Percentiles rank a stretch among this genome's conserved stretches.
phyloP scores from a whole-genome alignment of 257 asterid species.

The Solanum etuberosum region DNA sequence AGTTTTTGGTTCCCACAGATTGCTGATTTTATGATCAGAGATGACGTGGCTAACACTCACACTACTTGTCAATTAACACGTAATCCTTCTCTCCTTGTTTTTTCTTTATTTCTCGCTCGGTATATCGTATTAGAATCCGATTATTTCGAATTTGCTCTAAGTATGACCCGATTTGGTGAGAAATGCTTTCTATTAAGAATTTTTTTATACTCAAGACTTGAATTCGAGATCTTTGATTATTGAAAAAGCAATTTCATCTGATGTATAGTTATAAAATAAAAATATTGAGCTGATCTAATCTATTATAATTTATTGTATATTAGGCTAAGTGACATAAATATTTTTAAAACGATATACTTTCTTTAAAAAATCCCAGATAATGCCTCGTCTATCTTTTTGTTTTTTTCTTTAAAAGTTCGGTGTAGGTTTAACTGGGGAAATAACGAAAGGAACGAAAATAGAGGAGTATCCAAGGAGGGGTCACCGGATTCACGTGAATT shows the following conservation, averaged over 20 bases:
- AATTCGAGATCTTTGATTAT: fast-evolving
- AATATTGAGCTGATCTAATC: too few species aligned
- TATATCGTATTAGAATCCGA: fast-evolving
- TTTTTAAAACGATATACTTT: neutral
- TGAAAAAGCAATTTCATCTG: too few species aligned
- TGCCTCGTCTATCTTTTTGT: neutral
- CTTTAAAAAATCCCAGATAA: neutral
- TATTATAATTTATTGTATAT: too few species aligned
- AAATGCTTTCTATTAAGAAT: too few species aligned
- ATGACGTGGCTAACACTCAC: neutral
- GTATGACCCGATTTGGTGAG: fast-evolving
- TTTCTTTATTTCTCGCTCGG: fast-evolving
- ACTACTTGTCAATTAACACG: neutral
- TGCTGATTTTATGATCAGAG: neutral
- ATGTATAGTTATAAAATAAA: too few species aligned
- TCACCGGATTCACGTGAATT: too few species aligned
- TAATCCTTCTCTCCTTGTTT: neutral
- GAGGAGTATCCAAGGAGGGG: too few species aligned
- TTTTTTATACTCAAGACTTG: fast-evolving
- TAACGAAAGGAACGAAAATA: neutral
- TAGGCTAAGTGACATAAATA: neutral
- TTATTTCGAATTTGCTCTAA: fast-evolving
- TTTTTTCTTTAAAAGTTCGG: neutral
- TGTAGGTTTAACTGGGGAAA: neutral
- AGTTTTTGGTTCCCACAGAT: neutral